Evolutionary conservation across 140 eudicot genomes (phyloP), one percentile per base, ranked within the genome.

Genomic region (Stevia rebaudiana): DNA sequence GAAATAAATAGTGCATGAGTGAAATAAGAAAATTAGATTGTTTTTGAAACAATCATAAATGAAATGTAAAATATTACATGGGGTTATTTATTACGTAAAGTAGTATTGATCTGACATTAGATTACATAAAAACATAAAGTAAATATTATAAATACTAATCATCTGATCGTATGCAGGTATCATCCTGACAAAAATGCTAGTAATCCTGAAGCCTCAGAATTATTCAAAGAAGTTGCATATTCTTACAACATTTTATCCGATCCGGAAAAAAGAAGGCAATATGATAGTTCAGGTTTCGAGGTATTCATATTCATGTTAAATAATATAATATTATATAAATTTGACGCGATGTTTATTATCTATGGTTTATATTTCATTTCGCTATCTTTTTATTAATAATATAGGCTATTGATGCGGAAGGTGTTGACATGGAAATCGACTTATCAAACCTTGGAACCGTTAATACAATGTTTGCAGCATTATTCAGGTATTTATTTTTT

Each of bases 371-470:
- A 31, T 31, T 15, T 56, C 63, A 5, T 36, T 40, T 3, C n/a
- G 7, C 16, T 17, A 1, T n/a, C 43, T 31, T 59, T 69, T 31
- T 61, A 25, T 70, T 44, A 68, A 59, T 40, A 48, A 3, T 41
- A 40, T 53, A 91, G 98, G 98, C 98, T 50, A 82, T 91, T 71
- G 98, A 91, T 67, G 95, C 91, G 42, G 95, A 87, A 53, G 96
- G 98, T 58, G 75, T 87, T 96, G 97, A 90, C 80, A 87, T 90
- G 97, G 98, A 91, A 72, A 82, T 91, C 36, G 98, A 91, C 74
- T 80, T 91, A 67, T 91, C 98, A 46, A 91, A 91, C 69, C 96
- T 91, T 56, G 98, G 98, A 64, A 91, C 98, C 13, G 98, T 91
- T 74, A 87, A 91, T 48, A 91, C 98, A 12, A 81, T 91, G 95